Conservation (phyloP, 495 filamentous ascomycete species). For the Neurospora terricola region DNA sequence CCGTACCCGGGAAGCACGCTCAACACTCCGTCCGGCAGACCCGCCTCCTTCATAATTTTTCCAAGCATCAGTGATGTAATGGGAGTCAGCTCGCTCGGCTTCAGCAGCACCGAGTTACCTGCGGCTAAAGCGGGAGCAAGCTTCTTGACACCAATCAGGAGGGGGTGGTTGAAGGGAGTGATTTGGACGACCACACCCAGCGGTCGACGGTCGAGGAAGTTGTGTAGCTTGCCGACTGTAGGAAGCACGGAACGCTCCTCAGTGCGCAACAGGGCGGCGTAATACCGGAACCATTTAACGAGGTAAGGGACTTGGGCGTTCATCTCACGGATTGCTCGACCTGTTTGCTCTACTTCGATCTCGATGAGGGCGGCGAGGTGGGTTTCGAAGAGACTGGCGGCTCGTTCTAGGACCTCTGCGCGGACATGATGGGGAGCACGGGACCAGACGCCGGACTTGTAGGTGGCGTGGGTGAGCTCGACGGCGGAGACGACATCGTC, state of each 20-base stretch:
- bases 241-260: conserved; percentile 53
- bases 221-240: conserved; percentile 49
- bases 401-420: conserved; percentile 47
- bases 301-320: conserved; percentile 51
- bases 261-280: conserved; percentile 46
- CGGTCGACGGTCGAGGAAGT: conserved; percentile 49
- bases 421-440: conserved; percentile 41
- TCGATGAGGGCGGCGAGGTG: conserved; percentile 41
- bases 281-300: conserved; percentile 57
- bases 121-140: conserved; percentile 51
- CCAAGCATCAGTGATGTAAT: conserved; percentile 46
- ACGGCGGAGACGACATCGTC: conserved; percentile 39
- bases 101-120: conserved; percentile 52
- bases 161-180: conserved; percentile 56
- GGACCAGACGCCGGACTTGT: conserved; percentile 49
- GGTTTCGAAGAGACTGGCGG: conserved; percentile 39
- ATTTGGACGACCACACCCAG: conserved; percentile 56
- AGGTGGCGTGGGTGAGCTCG: conserved; percentile 32
- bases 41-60: conserved; percentile 41
- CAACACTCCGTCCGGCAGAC: conserved; percentile 47
- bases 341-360: conserved; percentile 52
- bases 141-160: conserved; percentile 56
- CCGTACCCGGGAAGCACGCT: conserved; percentile 50
- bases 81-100: conserved; percentile 52
- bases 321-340: conserved; percentile 55